Evolutionary conservation across 2,329 filamentous ascomycete genomes (phyloP), one percentile per base, ranked within the genome.

Genomic region (Aureobasidium sp.): DNA sequence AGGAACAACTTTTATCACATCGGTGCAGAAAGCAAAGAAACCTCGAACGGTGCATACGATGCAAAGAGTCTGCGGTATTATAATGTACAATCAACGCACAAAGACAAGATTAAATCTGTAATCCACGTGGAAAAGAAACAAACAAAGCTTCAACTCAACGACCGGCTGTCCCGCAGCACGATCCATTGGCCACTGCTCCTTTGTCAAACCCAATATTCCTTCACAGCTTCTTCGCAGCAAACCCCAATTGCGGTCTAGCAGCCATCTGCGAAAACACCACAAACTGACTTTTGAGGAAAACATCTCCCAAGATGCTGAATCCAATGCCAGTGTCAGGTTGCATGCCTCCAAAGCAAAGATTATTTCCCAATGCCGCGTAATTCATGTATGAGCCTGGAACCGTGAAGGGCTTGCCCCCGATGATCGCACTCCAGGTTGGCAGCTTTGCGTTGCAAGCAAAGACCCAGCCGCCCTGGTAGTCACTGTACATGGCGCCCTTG

Each of bases 271-370:
- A 58, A 72, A 89, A 90, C 41, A 89, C 83, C 25, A 87, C 84
- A 70, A 88, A 90, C 66, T 88, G 78, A 59, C 84, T 83, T 81
- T 92, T 92, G 67, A 92, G 79, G 75, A 90, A 90, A 59, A 89
- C 80, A 62, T 91, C 88, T 5, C 89, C 89, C 58, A 90, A 80
- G 69, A 92, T 88, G 62, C 80, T 82, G 64, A 85, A 80, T 3
- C 78, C 78, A 47, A 86, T 72, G n/a, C 78, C 80, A 0, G 71
- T 68, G 65, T 80, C 77, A 65, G 74, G 79, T 77, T 88, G 86
- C 29, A 88, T 74, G 67, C 84, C 85, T 64, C 85, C 86, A 66
- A 86, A 88, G 76, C 86, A 88, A 62, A 77, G 81, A 41, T 77
- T 77, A 58, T 76, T 77, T 51, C 78, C 74, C 8, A 83, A 74